These are phyloP conservation scores for Sclerotinia minor DNA, from an alignment of 2,329 filamentous ascomycete genomes.

Conservation along the genomic window DNA sequence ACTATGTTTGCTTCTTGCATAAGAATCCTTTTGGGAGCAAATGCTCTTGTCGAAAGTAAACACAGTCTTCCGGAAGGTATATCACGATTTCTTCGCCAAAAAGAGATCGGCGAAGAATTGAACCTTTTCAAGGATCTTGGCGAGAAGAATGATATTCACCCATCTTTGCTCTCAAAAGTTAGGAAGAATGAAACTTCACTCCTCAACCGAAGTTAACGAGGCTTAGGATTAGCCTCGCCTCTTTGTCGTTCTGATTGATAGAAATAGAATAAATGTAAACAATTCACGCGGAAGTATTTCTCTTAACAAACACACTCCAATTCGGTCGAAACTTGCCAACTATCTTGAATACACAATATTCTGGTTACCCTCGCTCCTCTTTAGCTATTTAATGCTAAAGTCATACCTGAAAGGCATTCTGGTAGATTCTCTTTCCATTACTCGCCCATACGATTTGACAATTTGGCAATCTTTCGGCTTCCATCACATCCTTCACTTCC, in stretches of 20 bases:
- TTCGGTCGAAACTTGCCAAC: not conserved
- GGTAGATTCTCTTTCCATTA: not conserved
- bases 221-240: not conserved
- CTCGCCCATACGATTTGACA: not conserved
- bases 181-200: conserved; percentile 12
- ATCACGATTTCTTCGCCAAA: not conserved
- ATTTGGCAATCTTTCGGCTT: not conserved
- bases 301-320: not conserved
- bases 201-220: conserved; percentile 12
- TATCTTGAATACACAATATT: not conserved
- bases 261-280: not conserved
- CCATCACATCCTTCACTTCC: not conserved
- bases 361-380: not conserved
- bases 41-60: conserved; percentile 17
- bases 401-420: not conserved
- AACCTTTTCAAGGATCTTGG: conserved; percentile 13
- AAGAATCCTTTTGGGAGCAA: conserved; percentile 44
- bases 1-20: conserved; percentile 64
- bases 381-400: not conserved
- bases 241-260: not conserved
- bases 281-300: not conserved
- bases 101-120: conserved; percentile 12
- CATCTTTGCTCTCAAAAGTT: conserved; percentile 3
- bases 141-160: conserved; percentile 21
- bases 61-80: not conserved